Percentiles rank a stretch among this genome's conserved stretches.
phyloP scores from a whole-genome alignment of 805 yeast species.

The Yueomyces sinensis region DNA sequence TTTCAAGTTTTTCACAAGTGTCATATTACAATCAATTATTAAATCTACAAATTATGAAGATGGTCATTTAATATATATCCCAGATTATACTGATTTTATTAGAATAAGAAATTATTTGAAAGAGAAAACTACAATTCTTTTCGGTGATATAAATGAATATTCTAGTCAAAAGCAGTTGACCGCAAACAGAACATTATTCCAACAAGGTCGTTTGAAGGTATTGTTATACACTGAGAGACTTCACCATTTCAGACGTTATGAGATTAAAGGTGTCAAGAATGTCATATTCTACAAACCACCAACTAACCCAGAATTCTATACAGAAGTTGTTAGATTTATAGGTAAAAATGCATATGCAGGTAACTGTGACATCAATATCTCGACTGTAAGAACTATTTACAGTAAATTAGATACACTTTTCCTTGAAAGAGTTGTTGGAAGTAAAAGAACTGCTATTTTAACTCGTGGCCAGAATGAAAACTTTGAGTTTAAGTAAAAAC shows the following conservation, averaged over 20 bases:
- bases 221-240: slow-evolving; percentile 88
- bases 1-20: slow-evolving; percentile 66
- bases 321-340: slow-evolving; percentile 58
- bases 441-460: slow-evolving; percentile 52
- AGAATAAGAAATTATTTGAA: slow-evolving; percentile 53
- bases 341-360: slow-evolving; percentile 41
- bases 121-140: slow-evolving; percentile 46
- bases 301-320: slow-evolving; percentile 69
- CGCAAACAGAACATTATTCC: slow-evolving; percentile 57
- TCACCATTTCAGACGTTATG: slow-evolving; percentile 82
- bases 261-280: slow-evolving; percentile 71
- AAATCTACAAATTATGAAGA: slow-evolving; percentile 46
- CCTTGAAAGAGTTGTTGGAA: slow-evolving; percentile 77
- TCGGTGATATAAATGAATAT: slow-evolving; percentile 75
- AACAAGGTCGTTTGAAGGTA: slow-evolving; percentile 46
- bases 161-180: slow-evolving; percentile 58
- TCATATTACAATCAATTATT: slow-evolving; percentile 56
- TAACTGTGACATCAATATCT: slow-evolving; percentile 41
- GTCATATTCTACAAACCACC: slow-evolving; percentile 78
- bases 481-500: slow-evolving; percentile 49
- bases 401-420: slow-evolving; percentile 70
- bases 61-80: slow-evolving; percentile 72
- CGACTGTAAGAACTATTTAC: slow-evolving; percentile 48
- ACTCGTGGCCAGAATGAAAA: slow-evolving; percentile 60
- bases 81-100: slow-evolving; percentile 76